phyloP scores from a whole-genome alignment of 495 filamentous ascomycete species.

The Saxophila tyrrhenica region DNA sequence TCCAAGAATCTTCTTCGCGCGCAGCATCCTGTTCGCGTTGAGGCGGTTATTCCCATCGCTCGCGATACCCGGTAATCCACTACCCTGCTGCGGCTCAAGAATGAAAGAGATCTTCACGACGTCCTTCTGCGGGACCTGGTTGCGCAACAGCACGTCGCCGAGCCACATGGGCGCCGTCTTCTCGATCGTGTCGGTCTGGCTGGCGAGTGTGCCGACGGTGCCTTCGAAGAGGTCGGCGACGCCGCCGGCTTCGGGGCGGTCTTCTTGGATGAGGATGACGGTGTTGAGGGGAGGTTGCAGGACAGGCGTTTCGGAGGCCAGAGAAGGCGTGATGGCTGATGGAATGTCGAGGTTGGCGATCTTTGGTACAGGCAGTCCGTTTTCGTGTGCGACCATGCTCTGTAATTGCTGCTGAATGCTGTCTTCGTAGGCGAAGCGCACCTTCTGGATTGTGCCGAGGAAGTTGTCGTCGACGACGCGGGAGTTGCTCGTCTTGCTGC shows the following conservation, averaged over 20 bases:
- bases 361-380: constrained; percentile 13
- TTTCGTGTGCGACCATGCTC: constrained; percentile 11
- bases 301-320: constrained; percentile 73
- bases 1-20: constrained; percentile 84
- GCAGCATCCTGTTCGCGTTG: constrained; percentile 93
- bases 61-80: constrained; percentile 9
- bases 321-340: constrained; percentile 59
- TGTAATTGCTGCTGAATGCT: constrained; percentile 35
- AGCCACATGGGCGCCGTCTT: constrained; percentile 80
- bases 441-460: constrained; percentile 63
- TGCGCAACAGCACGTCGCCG: constrained; percentile 78
- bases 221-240: constrained; percentile 87
- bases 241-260: constrained; percentile 73
- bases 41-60: constrained; percentile 64
- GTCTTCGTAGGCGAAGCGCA: constrained; percentile 69
- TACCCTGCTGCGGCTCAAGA: constrained; percentile 57
- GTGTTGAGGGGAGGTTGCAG: constrained; percentile 68
- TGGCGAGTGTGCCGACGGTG: constrained; percentile 62
- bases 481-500: constrained; percentile 50
- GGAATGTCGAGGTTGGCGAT: constrained; percentile 24
- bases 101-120: constrained; percentile 87
- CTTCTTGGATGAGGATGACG: constrained; percentile 88
- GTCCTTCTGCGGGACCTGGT: constrained; percentile 78
- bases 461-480: constrained; percentile 77
- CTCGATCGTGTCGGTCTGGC: constrained; percentile 74